These are phyloP conservation scores for Carpinus fangiana DNA, from an alignment of 306 rosid genomes.

Conservation along the genomic window DNA sequence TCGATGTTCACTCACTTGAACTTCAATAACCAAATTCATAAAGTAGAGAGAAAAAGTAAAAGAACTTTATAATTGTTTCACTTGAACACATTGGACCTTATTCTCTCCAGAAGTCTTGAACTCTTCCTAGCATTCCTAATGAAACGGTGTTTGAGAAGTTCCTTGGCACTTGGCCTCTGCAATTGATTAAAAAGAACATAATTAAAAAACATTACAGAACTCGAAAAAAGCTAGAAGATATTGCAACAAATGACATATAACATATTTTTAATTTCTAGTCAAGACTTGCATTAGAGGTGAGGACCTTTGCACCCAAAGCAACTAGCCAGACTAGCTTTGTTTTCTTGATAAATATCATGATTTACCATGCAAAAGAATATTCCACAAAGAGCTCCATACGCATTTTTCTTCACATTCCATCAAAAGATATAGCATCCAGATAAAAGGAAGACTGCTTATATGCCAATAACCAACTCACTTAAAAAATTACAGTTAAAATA, in stretches of 20 bases:
- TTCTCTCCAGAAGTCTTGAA: conserved; percentile 88
- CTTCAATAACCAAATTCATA: conserved; percentile 16
- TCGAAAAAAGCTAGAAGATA: background rate
- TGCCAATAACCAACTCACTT: background rate
- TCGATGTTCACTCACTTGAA: conserved; percentile 1
- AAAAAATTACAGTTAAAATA: background rate
- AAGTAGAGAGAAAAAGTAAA: conserved; percentile 14
- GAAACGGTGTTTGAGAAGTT: conserved; percentile 89
- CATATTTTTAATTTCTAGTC: background rate
- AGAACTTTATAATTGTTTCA: too few species aligned
- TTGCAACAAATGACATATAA: background rate
- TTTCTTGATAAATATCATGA: background rate
- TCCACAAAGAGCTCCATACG: background rate
- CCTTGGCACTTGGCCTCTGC: conserved; percentile 98
- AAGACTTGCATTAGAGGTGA: conserved; percentile 1
- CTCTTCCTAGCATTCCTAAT: conserved; percentile 86
- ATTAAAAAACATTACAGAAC: background rate
- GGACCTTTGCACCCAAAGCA: background rate
- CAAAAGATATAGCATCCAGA: background rate
- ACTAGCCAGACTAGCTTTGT: background rate
- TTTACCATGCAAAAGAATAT: background rate
- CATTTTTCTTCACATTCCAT: background rate
- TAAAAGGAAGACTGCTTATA: background rate
- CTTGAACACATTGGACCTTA: conserved; percentile 73
- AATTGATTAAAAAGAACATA: conserved; percentile 34